These are phyloP conservation scores for Vicia sativa DNA, from an alignment of 306 rosid species.

Conservation along the genomic window DNA sequence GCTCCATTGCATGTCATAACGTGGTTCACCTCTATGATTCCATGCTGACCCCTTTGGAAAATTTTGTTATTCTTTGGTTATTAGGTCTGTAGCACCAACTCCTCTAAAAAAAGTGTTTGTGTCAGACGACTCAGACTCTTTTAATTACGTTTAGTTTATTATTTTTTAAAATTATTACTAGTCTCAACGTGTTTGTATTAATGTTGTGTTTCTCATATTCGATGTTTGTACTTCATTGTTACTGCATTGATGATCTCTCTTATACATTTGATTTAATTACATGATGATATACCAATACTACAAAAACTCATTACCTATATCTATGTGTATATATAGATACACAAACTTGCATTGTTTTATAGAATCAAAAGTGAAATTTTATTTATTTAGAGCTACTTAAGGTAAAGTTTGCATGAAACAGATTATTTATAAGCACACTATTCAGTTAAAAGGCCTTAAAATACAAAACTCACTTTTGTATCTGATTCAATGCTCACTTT, in stretches of 20 bases:
- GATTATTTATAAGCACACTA: not conserved
- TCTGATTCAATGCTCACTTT: not conserved
- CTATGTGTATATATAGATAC: no score
- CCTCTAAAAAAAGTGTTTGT: no score
- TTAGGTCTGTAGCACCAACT: no score
- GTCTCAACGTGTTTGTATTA: no score
- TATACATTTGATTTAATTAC: not conserved
- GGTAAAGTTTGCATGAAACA: not conserved
- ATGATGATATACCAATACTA: no score
- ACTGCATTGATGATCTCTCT: not conserved
- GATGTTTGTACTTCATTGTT: no score
- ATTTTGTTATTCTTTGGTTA: not conserved
- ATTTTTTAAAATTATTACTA: no score
- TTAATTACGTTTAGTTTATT: no score
- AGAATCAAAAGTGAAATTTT: not conserved
- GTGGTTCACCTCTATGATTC: conserved; percentile 87
- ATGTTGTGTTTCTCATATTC: no score
- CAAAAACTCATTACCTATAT: not conserved
- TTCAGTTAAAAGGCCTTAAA: not conserved
- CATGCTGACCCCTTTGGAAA: conserved; percentile 43
- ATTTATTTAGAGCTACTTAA: conserved; percentile 31
- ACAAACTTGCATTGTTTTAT: not conserved
- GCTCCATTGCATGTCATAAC: conserved; percentile 86
- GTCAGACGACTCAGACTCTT: no score
- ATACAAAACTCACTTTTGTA: conserved; percentile 2